Base-by-base conservation (phyloP, 805 yeast species). In the Isabelozyma rhagii region DNA sequence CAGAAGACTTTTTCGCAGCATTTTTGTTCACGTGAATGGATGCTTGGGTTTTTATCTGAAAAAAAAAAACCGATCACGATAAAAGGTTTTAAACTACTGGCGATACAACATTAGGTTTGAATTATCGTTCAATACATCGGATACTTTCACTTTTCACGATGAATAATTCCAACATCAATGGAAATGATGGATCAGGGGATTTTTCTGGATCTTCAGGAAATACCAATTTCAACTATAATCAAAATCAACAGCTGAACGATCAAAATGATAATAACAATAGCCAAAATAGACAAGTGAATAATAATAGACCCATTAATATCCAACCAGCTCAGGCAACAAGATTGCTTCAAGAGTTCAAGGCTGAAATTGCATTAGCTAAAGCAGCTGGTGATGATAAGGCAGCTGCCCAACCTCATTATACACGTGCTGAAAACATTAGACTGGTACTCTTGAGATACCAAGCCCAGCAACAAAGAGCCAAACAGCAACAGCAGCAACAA, bases 391-490 rank as follows among this genome's bases (percentile, higher is more conserved):
- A 74, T 34, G 80, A 78, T 25, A 77, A 84, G 0, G 82, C 79
- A 0, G 81, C 74, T 50, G 90, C 89, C 15, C 79, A 80, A 56
- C 84, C 82, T 53, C 85, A 85, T 56, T 67, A 81, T 56, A 74
- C 74, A 51, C 81, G 80, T 53, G 90, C 89, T 3, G 83, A 85
- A 42, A 78, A 78, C 48, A 82, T 86, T 54, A 84, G 82, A 61
- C 80, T 79, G 43, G 72, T 85, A 34, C 71, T 86, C 59, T 69
- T 83, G 46, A 80, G 78, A 48, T 82, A 79, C 57, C 80, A 77
- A 52, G 74, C 72, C 9, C 81, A 80, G 53, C 75, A 77, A 57
- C 58, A 60, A 39, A 70, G 60, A 3, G 55, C 53, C 49, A 63
- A 64, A 27, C 70, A 64, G 43, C 62, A 51, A 40, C 55, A 60